Evolutionary conservation across 768 basidiomycete genomes (phyloP).

Genomic region (Rubroboletus pulcherrimus): DNA sequence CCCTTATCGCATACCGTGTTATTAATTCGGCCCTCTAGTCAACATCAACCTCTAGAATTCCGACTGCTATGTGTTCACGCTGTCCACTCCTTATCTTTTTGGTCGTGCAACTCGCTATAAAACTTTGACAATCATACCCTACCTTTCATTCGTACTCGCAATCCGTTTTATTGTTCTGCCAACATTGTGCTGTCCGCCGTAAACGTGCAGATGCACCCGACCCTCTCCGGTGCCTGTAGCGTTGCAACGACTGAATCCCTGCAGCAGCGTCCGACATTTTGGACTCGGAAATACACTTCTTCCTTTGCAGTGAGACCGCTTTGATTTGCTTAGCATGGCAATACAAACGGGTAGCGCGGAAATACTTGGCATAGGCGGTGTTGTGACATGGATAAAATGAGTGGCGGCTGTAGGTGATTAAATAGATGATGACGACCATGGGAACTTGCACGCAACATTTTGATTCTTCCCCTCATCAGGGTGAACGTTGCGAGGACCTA

Average conservation of each 20-base stretch:
- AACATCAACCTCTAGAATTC: slow-evolving; percentile 9
- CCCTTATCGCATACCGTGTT: not conserved
- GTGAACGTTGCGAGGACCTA: too few species aligned
- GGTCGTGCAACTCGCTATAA: not conserved
- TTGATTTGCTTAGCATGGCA: not conserved
- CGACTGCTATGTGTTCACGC: not conserved
- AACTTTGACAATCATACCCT: slow-evolving; percentile 16
- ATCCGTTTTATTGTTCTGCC: not conserved
- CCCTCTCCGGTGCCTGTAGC: not conserved
- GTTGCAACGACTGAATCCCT: not conserved
- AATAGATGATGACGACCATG: not conserved
- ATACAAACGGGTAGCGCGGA: not conserved
- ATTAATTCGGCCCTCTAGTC: slow-evolving; percentile 11
- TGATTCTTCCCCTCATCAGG: not conserved
- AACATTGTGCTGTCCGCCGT: not conserved
- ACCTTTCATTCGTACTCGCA: not conserved
- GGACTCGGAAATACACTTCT: not conserved
- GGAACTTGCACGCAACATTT: too few species aligned
- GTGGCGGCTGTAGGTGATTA: not conserved
- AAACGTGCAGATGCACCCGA: not conserved
- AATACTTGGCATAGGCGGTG: not conserved
- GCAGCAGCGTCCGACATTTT: not conserved
- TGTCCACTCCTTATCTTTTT: slow-evolving; percentile 20
- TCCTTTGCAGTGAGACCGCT: not conserved
- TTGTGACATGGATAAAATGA: not conserved